Conservation (phyloP, 2,329 filamentous ascomycete species). For the Mariannaea elegans region DNA sequence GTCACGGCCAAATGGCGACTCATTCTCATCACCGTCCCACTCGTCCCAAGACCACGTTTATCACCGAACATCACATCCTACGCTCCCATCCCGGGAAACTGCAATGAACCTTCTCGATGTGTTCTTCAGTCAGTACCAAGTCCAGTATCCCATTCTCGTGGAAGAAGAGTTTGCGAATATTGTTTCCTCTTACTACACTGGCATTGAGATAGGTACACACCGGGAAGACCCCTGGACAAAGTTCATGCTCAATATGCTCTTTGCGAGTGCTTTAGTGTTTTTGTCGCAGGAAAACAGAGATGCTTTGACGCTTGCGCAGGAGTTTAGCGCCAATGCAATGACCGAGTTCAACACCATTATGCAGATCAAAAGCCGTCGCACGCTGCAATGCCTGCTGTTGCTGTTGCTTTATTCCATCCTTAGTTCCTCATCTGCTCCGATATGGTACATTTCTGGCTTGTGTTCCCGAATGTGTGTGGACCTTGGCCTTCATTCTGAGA, state of each 20-base stretch:
- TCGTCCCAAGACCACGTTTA: not conserved
- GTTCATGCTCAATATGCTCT: constrained; percentile 35
- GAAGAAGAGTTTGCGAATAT: constrained; percentile 26
- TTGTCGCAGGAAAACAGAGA: constrained; percentile 32
- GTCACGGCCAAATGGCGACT: not conserved
- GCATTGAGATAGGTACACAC: not conserved
- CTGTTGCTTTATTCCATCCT: constrained; percentile 32
- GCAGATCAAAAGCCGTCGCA: constrained; percentile 29
- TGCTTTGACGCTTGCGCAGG: constrained; percentile 25
- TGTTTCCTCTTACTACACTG: constrained; percentile 7
- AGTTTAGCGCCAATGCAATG: constrained; percentile 29
- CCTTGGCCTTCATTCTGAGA: constrained; percentile 33
- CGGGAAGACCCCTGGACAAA: constrained; percentile 19
- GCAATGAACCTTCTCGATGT: constrained; percentile 30
- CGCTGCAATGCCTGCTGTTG: constrained; percentile 33
- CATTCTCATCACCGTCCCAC: constrained; percentile 7
- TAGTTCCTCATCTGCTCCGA: constrained; percentile 29
- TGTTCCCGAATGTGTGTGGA: constrained; percentile 38
- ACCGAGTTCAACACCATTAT: constrained; percentile 29
- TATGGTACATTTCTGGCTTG: constrained; percentile 37
- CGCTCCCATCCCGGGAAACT: constrained; percentile 27
- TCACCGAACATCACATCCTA: not conserved
- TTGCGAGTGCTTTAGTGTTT: constrained; percentile 29
- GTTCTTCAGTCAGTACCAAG: constrained; percentile 35
- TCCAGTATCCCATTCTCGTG: constrained; percentile 34